Evolutionary conservation across 768 basidiomycete species (phyloP).

Genomic region (Xerocomellus dryophilus): DNA sequence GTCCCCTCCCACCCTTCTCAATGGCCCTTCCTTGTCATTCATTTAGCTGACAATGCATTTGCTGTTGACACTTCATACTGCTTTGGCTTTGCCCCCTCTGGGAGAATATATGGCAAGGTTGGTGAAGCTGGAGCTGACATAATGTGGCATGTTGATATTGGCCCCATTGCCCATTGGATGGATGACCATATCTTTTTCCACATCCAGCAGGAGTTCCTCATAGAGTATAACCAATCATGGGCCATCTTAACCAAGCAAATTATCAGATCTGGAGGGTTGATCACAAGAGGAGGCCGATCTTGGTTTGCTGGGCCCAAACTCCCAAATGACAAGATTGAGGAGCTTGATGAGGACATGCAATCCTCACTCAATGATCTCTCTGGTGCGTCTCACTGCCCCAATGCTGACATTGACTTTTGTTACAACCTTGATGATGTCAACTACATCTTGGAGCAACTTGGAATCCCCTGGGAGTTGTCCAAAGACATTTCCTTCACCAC

Average conservation of each 20-base stretch:
- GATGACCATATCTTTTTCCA: neutral
- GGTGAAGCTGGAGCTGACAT: neutral
- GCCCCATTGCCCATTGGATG: neutral
- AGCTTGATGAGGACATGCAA: neutral
- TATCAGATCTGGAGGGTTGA: rapidly evolving
- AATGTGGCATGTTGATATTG: neutral
- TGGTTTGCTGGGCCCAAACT: neutral
- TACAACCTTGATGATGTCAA: neutral
- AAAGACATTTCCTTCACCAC: neutral
- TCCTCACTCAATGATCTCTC: neutral
- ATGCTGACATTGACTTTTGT: rapidly evolving
- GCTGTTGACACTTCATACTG: too few relatives aligned
- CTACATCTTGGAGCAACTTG: rapidly evolving
- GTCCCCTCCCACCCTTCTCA: too few relatives aligned
- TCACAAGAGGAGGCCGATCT: neutral
- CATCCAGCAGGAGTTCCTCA: neutral
- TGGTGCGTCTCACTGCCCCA: rapidly evolving
- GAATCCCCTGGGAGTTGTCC: neutral
- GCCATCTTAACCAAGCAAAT: neutral
- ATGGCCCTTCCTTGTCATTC: too few relatives aligned
- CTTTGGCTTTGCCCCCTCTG: too few relatives aligned
- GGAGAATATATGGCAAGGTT: neutral
- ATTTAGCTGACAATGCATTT: too few relatives aligned
- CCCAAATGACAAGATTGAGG: neutral
- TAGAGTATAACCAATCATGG: too few relatives aligned